phyloP scores from a whole-genome alignment of 768 basidiomycete genomes.

The Amanita jacksonii region DNA sequence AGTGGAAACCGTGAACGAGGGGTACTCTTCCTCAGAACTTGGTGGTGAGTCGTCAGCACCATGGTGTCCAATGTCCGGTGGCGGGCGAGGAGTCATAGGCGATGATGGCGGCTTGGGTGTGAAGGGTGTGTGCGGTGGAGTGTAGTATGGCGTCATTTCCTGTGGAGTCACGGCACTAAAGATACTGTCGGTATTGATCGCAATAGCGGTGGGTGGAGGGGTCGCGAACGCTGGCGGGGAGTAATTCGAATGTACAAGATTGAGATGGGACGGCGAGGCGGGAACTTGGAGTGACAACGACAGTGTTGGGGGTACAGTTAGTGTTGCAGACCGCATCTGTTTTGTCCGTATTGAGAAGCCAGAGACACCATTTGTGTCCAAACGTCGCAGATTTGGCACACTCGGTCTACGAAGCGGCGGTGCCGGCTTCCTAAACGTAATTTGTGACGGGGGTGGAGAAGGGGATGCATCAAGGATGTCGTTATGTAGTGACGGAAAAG shows the following conservation, averaged over 20 bases:
- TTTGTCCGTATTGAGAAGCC: conserved; percentile 53
- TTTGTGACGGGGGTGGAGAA: conserved; percentile 60
- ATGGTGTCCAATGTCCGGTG: conserved; percentile 25
- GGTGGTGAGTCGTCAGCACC: conserved; percentile 31
- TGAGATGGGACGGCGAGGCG: conserved; percentile 52
- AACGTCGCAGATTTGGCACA: conserved; percentile 48
- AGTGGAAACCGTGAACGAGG: conserved; percentile 74
- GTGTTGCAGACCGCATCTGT: conserved; percentile 49
- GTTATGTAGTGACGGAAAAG: conserved; percentile 10
- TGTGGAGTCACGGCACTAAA: conserved; percentile 13
- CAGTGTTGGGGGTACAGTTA: conserved; percentile 40
- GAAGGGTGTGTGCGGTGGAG: conserved; percentile 43
- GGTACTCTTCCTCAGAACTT: conserved; percentile 51
- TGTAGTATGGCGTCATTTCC: conserved; percentile 40
- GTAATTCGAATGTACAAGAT: conserved; percentile 48
- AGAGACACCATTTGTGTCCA: conserved; percentile 53
- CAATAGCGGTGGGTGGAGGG: neutral
- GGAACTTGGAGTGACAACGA: conserved; percentile 26
- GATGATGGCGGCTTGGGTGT: conserved; percentile 47
- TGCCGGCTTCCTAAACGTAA: conserved; percentile 37
- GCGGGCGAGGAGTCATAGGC: conserved; percentile 57
- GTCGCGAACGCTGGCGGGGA: conserved; percentile 31
- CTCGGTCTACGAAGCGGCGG: conserved; percentile 52
- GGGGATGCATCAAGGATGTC: conserved; percentile 37
- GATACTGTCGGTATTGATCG: neutral